Evolutionary conservation across 805 yeast genomes (phyloP), one percentile per base, ranked within the genome.

Genomic region (Monosporozyma servazzii): DNA sequence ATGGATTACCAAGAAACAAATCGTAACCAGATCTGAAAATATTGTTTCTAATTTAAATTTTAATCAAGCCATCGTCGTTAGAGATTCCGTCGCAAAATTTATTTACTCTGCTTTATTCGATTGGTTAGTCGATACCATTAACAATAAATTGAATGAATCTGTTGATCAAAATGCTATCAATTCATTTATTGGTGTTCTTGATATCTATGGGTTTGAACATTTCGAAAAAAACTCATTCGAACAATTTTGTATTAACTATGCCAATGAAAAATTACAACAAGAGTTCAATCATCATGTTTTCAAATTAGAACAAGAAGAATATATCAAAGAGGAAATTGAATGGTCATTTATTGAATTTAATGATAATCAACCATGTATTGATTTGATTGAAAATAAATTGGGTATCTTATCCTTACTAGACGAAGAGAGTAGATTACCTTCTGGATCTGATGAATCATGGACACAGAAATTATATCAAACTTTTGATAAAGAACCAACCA

Each of bases 251-350:
- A 91, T 91, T 71, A 91, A 91, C 67, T 91, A 91, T 68, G 97
- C 98, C 43, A 91, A 91, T 70, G 99, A 91, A 73, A 91, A 91
- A 71, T 77, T 91, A 60, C 99, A 91, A 70, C 99, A 91, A 69
- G 97, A 91, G 67, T 91, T 91, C 71, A 93, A 90, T 63, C 97
- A 89, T 71, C 98, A 93, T 64, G 97, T 93, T 50, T 91, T 91
- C 79, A 93, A 93, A 67, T 77, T 93, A 55, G 99, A 91, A 66
- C 98, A 93, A 73, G 96, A 91, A 63, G 97, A 93, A 65, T 91
- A 91, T 65, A 79, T 88, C 49, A 80, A 79, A 54, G 99, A 91
- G 71, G 86, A 90, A 62, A 91, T 91, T 56, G 95, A 90, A 67
- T 93, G 99, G 98, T 86, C 93, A 15, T 93, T 91, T 63, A 93